A percentile compares a stretch with the other conserved stretches of the same genome.
phyloP scores from a whole-genome alignment of 176 grass and related monocot genomes.

The Cymbopogon citratus region DNA sequence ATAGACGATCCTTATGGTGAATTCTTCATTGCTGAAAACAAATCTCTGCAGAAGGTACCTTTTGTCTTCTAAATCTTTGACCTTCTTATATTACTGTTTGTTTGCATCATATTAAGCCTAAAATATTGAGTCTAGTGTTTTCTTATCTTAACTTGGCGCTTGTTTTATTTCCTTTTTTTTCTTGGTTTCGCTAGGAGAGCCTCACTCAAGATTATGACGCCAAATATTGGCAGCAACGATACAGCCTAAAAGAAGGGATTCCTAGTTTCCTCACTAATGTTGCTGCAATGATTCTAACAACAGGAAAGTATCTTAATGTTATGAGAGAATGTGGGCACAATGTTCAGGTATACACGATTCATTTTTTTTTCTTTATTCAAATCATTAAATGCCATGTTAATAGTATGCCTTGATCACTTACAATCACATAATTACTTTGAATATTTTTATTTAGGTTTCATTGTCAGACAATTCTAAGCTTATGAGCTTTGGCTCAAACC shows the following conservation, averaged over 20 bases:
- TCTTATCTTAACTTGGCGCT: slow-evolving; percentile 8
- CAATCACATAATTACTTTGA: slow-evolving; percentile 6
- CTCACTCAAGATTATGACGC: slow-evolving; percentile 91
- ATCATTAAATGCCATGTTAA: background rate
- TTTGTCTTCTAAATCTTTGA: background rate
- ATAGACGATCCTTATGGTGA: slow-evolving; percentile 97
- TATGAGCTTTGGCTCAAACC: slow-evolving; percentile 82
- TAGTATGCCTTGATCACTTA: background rate
- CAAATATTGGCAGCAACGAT: slow-evolving; percentile 94
- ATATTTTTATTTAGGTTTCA: slow-evolving; percentile 61
- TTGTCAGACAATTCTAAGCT: slow-evolving; percentile 96
- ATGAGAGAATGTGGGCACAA: slow-evolving; percentile 97
- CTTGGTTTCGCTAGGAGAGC: slow-evolving; percentile 65
- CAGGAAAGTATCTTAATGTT: slow-evolving; percentile 96
- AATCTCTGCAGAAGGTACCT: slow-evolving; percentile 84
- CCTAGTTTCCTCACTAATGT: slow-evolving; percentile 92
- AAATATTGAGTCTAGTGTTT: background rate
- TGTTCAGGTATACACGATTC: slow-evolving; percentile 60
- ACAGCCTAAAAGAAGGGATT: slow-evolving; percentile 90
- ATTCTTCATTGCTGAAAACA: slow-evolving; percentile 99
- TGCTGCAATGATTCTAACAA: slow-evolving; percentile 82
- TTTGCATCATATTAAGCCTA: slow-evolving; percentile 29
- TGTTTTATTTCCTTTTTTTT: slow-evolving; percentile 28
- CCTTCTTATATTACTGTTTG: slow-evolving; percentile 8
- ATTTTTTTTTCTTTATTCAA: background rate